These are phyloP conservation scores for Alloteropsis angusta DNA, from an alignment of 202 grass and related monocot genomes.

Conservation along the genomic window DNA sequence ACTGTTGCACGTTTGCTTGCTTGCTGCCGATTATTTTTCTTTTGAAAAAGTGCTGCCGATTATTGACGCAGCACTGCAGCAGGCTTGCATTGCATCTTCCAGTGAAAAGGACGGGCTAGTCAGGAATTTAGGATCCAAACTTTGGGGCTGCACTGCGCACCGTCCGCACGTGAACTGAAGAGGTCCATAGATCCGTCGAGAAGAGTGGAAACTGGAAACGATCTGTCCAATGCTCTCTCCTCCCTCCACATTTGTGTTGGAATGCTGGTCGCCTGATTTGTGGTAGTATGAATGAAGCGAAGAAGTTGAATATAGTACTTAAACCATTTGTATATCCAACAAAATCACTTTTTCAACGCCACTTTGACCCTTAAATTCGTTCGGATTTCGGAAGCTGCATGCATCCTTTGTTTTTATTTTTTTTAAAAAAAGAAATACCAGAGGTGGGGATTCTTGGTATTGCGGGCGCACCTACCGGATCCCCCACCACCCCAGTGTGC, in stretches of 20 bases:
- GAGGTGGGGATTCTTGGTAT: conserved; percentile 1
- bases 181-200: background rate
- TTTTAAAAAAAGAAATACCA: background rate
- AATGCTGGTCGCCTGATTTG: no score
- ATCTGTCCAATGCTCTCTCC: no score
- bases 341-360: background rate
- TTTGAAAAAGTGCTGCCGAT: no score
- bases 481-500: conserved; percentile 12
- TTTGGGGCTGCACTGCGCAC: background rate
- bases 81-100: background rate
- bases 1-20: no score
- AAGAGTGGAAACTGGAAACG: background rate
- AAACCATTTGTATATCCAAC: background rate
- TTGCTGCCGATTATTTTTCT: background rate
- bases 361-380: background rate
- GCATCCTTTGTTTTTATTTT: background rate
- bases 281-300: no score
- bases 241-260: background rate
- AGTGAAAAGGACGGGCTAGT: background rate
- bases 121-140: background rate
- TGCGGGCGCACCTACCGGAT: conserved; percentile 29
- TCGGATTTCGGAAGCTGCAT: background rate
- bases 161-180: background rate
- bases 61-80: no score
- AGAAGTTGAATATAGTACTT: background rate